A percentile compares a stretch with the other conserved stretches of the same genome.
These are phyloP conservation scores for Hypericum perforatum DNA, from an alignment of 345 rosid genomes.

Conservation along the genomic window DNA sequence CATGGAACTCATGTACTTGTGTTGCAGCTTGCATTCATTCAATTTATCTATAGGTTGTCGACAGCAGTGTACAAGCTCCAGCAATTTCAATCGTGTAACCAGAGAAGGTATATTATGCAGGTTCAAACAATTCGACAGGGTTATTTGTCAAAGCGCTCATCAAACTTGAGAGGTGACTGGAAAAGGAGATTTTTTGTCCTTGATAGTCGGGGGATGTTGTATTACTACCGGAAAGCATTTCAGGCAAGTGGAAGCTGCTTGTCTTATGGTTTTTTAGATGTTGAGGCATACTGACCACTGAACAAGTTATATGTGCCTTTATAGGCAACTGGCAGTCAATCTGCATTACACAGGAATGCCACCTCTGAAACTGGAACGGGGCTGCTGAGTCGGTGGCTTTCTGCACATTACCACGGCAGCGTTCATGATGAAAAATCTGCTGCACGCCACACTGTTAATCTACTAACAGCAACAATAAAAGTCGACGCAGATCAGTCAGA, in stretches of 20 bases:
- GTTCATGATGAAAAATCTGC: constrained; percentile 97
- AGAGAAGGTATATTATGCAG: constrained; percentile 24
- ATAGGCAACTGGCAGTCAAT: constrained; percentile 71
- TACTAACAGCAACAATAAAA: constrained; percentile 97
- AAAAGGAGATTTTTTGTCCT: constrained; percentile 98
- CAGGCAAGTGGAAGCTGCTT: neutral
- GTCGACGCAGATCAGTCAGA: constrained; percentile 97
- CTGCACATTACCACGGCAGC: constrained; percentile 89
- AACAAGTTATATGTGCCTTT: neutral
- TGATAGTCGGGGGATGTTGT: constrained; percentile 98
- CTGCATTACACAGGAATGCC: constrained; percentile 70
- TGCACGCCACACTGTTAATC: constrained; percentile 98
- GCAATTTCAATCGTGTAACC: too few relatives aligned
- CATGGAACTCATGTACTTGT: constrained; percentile 6
- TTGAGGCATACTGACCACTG: neutral
- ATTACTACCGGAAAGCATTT: constrained; percentile 87
- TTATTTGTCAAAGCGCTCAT: constrained; percentile 93
- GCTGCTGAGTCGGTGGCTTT: constrained; percentile 88
- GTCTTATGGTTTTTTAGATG: neutral
- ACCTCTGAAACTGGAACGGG: constrained; percentile 96
- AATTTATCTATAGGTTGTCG: too few relatives aligned
- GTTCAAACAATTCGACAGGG: constrained; percentile 99
- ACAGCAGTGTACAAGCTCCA: too few relatives aligned
- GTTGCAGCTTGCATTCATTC: neutral
- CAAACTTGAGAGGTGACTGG: constrained; percentile 98